These are phyloP conservation scores for Incumbomyces lentus DNA, from an alignment of 2,329 filamentous ascomycete species.

Conservation along the genomic window DNA sequence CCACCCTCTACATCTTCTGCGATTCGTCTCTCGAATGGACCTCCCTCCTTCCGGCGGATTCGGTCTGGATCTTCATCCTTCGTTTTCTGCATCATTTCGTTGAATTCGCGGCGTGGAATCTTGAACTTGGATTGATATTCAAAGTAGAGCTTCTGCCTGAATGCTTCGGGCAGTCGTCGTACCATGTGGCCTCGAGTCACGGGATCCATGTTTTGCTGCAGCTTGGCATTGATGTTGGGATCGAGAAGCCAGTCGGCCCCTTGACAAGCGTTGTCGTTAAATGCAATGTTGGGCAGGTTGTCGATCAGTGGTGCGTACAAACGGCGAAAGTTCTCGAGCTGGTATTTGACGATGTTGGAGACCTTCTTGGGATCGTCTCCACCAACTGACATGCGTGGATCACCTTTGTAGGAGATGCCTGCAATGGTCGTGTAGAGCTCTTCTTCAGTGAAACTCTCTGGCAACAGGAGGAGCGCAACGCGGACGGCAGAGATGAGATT, in stretches of 20 bases:
- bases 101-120: constrained; percentile 74
- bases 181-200: constrained; percentile 92
- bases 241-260: constrained; percentile 55
- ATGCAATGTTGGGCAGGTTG: constrained; percentile 78
- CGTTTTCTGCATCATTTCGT: constrained; percentile 69
- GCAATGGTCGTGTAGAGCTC: constrained; percentile 86
- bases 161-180: constrained; percentile 71
- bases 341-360: constrained; percentile 83
- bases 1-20: constrained; percentile 54
- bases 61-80: constrained; percentile 55
- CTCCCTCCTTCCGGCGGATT: constrained; percentile 65
- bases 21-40: constrained; percentile 77
- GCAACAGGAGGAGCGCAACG: constrained; percentile 77
- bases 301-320: constrained; percentile 84
- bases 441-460: constrained; percentile 71
- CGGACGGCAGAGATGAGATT: constrained; percentile 88
- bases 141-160: constrained; percentile 85
- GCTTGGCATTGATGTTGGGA: constrained; percentile 50
- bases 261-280: constrained; percentile 53
- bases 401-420: constrained; percentile 84
- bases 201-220: constrained; percentile 88
- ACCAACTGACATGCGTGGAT: constrained; percentile 86
- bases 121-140: constrained; percentile 84
- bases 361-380: constrained; percentile 91
- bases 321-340: constrained; percentile 81